Evolutionary conservation across 2,329 filamentous ascomycete genomes (phyloP), one percentile per base, ranked within the genome.

Genomic region (Gliomastix tumulicola): DNA sequence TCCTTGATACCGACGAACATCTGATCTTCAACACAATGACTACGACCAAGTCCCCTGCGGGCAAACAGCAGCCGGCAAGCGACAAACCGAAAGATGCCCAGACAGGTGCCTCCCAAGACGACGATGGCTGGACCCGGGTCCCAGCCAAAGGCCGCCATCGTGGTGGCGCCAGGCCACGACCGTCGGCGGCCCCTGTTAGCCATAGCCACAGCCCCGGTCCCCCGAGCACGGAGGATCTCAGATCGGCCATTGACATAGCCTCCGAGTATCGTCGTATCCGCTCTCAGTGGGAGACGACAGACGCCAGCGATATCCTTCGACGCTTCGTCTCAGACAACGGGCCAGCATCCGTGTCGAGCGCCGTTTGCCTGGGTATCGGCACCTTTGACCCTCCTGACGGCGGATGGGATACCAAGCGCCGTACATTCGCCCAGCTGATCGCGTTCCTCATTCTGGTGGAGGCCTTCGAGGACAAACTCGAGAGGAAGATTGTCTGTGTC

Each of bases 341-440:
- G 10, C 35, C 20, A 4, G 34, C 20, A 7, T 15, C 21, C 0
- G 35, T 56, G 2, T 39, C 43, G 10, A 37, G 43, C 8, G 75
- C 72, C 2, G 46, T 79, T 6, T 77, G 74, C 41, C 60, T 79
- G 6, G 75, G 75, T 0, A 54, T 73, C 3, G 75, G 75, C 3
- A 63, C 70, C 0, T 76, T 76, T 41, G 70, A 76, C 35, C 69
- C 71, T 3, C 53, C 55, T 4, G 65, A 71, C 31, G 65, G 61
- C 2, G 62, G 59, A 0, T 66, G 60, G 57, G 62, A 66, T n/a
- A 56, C 59, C 3, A 65, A 64, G 42, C 56, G 66, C 34, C 60
- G 60, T 4, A 63, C 70, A 2, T 70, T 70, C 41, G 47, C 70
- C 28, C 75, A 81, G 49, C 61, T 77, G 2, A 62, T 64, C 19